phyloP scores from a whole-genome alignment of 2,329 filamentous ascomycete genomes.

The Ceratocystis cubensis region DNA sequence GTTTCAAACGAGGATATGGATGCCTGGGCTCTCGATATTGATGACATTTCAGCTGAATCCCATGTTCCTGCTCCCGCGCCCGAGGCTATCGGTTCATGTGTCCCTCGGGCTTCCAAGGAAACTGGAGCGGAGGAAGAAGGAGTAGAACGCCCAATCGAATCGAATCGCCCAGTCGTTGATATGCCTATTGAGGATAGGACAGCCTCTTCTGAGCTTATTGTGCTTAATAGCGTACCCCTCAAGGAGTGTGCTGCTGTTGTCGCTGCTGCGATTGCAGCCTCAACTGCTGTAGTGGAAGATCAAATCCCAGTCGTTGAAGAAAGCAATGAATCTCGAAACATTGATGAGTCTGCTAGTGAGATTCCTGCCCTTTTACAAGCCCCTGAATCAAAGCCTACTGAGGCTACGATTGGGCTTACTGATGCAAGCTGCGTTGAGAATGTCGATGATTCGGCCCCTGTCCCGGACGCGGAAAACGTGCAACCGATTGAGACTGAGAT shows the following conservation, averaged over 20 bases:
- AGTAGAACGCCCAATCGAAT: neutral
- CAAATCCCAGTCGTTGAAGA: neutral
- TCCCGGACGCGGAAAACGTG: neutral
- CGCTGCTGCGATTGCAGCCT: neutral
- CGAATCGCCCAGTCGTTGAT: neutral
- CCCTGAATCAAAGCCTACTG: neutral
- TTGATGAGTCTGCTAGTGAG: constrained; percentile 10
- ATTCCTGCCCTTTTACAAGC: neutral
- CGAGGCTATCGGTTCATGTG: neutral
- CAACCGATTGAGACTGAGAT: constrained; percentile 4
- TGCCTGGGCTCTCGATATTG: constrained; percentile 13
- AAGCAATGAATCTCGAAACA: neutral
- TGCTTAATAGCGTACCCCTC: neutral
- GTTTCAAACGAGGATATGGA: constrained; percentile 16
- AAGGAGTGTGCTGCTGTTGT: neutral
- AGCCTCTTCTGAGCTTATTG: neutral
- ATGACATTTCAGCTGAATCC: neutral
- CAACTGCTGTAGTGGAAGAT: neutral
- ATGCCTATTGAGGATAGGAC: constrained; percentile 10
- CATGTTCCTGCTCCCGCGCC: neutral
- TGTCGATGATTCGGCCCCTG: constrained; percentile 11
- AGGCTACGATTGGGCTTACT: neutral
- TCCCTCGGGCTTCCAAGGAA: neutral
- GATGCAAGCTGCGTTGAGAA: constrained; percentile 10
- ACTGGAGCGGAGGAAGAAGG: neutral